Conservation (phyloP, 495 filamentous ascomycete genomes). For the Talaromyces borbonicus region DNA sequence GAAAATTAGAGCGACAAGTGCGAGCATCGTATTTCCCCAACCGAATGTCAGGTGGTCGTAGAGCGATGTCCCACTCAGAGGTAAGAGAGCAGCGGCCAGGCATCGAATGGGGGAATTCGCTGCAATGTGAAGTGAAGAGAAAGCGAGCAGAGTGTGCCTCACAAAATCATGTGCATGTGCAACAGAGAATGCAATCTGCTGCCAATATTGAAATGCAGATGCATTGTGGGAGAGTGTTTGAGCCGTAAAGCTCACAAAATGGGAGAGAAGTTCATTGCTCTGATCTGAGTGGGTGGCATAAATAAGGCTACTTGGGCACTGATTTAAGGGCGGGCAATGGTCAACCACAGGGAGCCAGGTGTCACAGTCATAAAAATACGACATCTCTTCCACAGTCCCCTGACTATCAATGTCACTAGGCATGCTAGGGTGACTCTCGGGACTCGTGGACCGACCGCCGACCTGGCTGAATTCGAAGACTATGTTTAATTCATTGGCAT, state of each 20-base stretch:
- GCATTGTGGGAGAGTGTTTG: slow-evolving; percentile 1
- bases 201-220: neutral
- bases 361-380: neutral
- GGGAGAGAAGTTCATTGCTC: slow-evolving; percentile 4
- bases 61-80: slow-evolving; percentile 29
- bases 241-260: slow-evolving; percentile 1
- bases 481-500: slow-evolving; percentile 2
- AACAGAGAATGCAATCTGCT: slow-evolving; percentile 5
- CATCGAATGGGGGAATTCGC: slow-evolving; percentile 28
- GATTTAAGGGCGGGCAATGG: neutral
- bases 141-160: slow-evolving; percentile 6
- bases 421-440: neutral
- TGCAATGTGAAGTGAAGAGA: slow-evolving; percentile 4
- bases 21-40: slow-evolving; percentile 39
- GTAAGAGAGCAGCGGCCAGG: slow-evolving; percentile 29
- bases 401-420: neutral
- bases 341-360: neutral
- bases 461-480: slow-evolving; percentile 7
- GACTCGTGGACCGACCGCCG: neutral
- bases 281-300: neutral
- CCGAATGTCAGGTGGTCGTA: slow-evolving; percentile 30
- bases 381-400: neutral
- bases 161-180: slow-evolving; percentile 3
- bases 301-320: neutral
- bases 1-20: slow-evolving; percentile 23